A percentile compares a stretch with the other conserved stretches of the same genome.
Evolutionary conservation across 768 basidiomycete genomes (phyloP).

Genomic region (Pleurotus tuoliensis): DNA sequence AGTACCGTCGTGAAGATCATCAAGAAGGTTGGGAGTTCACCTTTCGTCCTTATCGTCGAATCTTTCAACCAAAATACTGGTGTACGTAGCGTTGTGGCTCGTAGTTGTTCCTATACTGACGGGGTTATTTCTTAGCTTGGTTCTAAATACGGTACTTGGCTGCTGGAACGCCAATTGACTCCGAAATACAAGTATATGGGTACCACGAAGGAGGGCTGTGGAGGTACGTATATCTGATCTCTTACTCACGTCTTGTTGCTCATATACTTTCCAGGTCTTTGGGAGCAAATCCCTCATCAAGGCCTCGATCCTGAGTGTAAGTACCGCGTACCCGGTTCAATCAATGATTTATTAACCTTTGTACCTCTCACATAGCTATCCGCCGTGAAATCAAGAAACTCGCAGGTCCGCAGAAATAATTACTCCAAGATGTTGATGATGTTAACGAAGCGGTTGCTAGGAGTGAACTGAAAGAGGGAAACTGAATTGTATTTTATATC

Average conservation of each 20-base stretch:
- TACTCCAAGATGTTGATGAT: too few species aligned
- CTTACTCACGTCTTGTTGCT: conserved; percentile 25
- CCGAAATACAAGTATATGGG: conserved; percentile 84
- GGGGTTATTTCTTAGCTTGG: conserved; percentile 46
- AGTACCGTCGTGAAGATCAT: conserved; percentile 39
- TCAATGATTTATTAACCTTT: not conserved
- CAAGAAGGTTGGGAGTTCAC: conserved; percentile 65
- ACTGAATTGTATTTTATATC: too few species aligned
- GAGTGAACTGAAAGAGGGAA: too few species aligned
- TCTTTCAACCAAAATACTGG: conserved; percentile 89
- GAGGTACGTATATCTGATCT: not conserved
- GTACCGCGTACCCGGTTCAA: conserved; percentile 18
- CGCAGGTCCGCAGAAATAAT: conserved; percentile 10
- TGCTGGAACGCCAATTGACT: conserved; percentile 75
- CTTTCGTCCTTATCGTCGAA: conserved; percentile 83
- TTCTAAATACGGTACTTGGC: conserved; percentile 82
- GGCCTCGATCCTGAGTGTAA: conserved; percentile 74
- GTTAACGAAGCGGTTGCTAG: too few species aligned
- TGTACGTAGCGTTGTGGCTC: conserved; percentile 23
- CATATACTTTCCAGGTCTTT: conserved; percentile 47
- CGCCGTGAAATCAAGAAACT: conserved; percentile 46
- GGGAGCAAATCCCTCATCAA: conserved; percentile 83
- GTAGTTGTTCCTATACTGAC: not conserved
- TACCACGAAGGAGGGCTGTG: conserved; percentile 57
- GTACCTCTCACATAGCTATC: conserved; percentile 33